Evolutionary conservation across 2,329 filamentous ascomycete genomes (phyloP), one percentile per base, ranked within the genome.

Genomic region (Diaporthe longicolla): DNA sequence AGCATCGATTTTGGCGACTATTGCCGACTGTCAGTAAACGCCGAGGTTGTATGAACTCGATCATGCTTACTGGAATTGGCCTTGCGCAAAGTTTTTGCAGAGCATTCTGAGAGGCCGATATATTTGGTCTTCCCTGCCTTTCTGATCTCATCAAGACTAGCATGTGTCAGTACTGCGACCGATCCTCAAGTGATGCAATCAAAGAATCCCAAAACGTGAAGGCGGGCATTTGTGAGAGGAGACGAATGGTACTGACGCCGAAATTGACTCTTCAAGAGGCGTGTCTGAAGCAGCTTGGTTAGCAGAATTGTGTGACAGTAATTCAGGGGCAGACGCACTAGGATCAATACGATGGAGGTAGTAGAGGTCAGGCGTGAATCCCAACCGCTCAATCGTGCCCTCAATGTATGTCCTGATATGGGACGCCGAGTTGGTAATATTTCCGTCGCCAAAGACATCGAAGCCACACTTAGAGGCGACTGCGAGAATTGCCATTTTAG

Each of bases 91-190:
- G 85, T 87, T 2, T 78, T 78, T 0, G 85, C 85, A 3, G 85
- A 87, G 74, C 85, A 86, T 72, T 87, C 86, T 0, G 85, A 87
- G 0, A 87, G 80, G 15, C 85, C 86, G 69, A 87, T 87, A 69
- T 85, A 86, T 77, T 86, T 87, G 19, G 85, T 86, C 78, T 86
- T 87, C 6, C 85, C 85, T 0, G 82, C 82, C 72, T 82, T 83
- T 57, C 85, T 84, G 65, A 88, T 82, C 65, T 83, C 82, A 73
- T 88, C 85, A 0, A 88, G 82, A 1, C 37, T 40, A 11, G 37
- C 13, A 40, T 40, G 37, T 40, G 37, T 40, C 10, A 40, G 37
- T 40, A 15, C 37, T 40, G 37, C 37, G 10, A 40, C 37, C 10
- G 10, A 40, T 2, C 8, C 37, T 40, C 10, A 40, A 15, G 37